A percentile compares a stretch with the other conserved stretches of the same genome.
Evolutionary conservation across 2,329 filamentous ascomycete species (phyloP).

Genomic region (Zasmidium citrigriseum): DNA sequence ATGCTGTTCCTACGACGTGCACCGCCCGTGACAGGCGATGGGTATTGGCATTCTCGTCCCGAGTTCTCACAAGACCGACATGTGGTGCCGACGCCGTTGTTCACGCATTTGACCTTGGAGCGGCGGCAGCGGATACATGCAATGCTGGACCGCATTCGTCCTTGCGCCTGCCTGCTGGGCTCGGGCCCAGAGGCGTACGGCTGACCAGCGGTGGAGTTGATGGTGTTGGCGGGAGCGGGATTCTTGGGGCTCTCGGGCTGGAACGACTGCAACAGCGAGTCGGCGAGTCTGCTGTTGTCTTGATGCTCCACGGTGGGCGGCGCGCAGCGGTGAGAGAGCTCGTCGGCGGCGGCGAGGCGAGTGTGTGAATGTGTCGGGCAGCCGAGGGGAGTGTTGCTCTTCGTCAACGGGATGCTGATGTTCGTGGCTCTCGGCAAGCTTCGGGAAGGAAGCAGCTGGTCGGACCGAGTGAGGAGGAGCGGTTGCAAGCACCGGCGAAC

Average conservation of each 20-base stretch:
- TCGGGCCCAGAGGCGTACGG: slow-evolving; percentile 26
- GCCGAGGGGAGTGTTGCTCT: neutral
- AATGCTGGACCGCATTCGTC: slow-evolving; percentile 72
- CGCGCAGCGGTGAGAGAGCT: neutral
- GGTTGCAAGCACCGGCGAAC: neutral
- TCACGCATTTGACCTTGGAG: slow-evolving; percentile 87
- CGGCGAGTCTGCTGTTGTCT: slow-evolving; percentile 20
- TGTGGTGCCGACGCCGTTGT: slow-evolving; percentile 68
- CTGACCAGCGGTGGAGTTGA: slow-evolving; percentile 15
- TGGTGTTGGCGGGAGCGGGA: slow-evolving; percentile 12
- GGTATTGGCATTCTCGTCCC: slow-evolving; percentile 73
- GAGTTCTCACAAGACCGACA: slow-evolving; percentile 75
- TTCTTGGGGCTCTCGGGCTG: slow-evolving; percentile 15
- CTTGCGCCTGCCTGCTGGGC: slow-evolving; percentile 31
- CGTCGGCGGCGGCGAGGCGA: neutral
- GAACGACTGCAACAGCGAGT: slow-evolving; percentile 23
- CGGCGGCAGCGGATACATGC: slow-evolving; percentile 74
- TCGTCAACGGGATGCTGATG: no score
- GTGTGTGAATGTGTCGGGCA: neutral
- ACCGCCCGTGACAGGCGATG: slow-evolving; percentile 48
- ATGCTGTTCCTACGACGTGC: slow-evolving; percentile 31
- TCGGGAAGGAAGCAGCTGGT: neutral
- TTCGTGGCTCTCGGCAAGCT: neutral
- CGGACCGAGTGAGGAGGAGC: neutral
- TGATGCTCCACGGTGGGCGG: slow-evolving; percentile 24